Evolutionary conservation across 768 basidiomycete genomes (phyloP).

Genomic region (Xerocomus potaroensis): DNA sequence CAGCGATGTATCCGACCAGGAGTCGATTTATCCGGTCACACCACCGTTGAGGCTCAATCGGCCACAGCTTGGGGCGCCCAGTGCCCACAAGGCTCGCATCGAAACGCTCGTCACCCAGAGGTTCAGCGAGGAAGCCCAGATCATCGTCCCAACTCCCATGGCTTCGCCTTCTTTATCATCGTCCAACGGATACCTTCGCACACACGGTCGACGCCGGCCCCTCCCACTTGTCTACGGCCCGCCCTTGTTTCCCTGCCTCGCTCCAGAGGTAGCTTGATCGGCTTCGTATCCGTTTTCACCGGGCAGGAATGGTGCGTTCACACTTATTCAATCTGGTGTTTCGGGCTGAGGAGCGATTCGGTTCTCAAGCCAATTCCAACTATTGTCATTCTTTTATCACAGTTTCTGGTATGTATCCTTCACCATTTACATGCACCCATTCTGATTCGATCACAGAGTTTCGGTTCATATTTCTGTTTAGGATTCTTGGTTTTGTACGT

Average conservation of each 20-base stretch:
- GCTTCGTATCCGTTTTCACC: neutral
- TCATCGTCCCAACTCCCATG: neutral
- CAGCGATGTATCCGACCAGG: constrained; percentile 3
- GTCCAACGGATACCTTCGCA: neutral
- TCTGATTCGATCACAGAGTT: neutral
- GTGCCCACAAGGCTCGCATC: neutral
- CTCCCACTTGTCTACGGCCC: neutral
- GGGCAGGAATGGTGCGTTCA: constrained; percentile 3
- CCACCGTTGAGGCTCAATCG: neutral
- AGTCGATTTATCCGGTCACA: constrained; percentile 4
- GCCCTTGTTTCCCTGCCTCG: constrained; percentile 2
- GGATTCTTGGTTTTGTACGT: neutral
- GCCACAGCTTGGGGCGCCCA: neutral
- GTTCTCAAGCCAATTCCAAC: constrained; percentile 7
- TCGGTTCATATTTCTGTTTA: neutral
- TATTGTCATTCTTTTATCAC: constrained; percentile 18
- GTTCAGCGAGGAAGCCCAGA: neutral
- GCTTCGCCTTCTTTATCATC: constrained; percentile 6
- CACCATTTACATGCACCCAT: neutral
- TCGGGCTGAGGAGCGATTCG: neutral
- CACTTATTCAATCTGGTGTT: neutral
- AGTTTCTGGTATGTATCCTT: neutral
- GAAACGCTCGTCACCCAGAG: neutral
- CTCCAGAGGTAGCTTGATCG: neutral
- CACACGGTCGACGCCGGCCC: neutral